Base-by-base conservation (phyloP, 2,329 filamentous ascomycete genomes). In the Rhynchosporium secalis region DNA sequence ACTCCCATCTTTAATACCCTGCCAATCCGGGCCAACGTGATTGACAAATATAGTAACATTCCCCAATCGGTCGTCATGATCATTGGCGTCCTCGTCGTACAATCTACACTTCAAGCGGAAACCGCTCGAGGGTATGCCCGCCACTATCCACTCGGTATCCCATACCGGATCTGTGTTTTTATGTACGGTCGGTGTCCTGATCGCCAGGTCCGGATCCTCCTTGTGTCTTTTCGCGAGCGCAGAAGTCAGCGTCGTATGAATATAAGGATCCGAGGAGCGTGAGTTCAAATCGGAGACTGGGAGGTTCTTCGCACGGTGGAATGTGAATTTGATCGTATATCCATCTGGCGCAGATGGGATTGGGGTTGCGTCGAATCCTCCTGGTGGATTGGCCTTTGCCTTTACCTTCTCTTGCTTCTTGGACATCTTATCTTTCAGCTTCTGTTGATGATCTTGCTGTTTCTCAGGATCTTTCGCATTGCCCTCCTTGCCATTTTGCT, bases 51-150 rank as follows among this genome's bases (percentile, higher is more conserved):
- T 79, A 52, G 92, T 92, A 3, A 91, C 91, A 72, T 95, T 96
- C 10, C 94, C 94, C 26, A 98, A 81, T 31, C 91, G 83, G 76
- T 98, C 94, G 72, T 98, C 90, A 67, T 89, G 86, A 73, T 97
- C 91, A 1, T 88, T 85, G 40, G 87, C 86, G 76, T 98, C 94
- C 75, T 98, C 94, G 72, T 98, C 94, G 76, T 93, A 96, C 20
- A 98, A 77, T 58, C 91, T 84, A 65, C 91, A 92, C 74, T 96
- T 96, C 69, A 98, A 81, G 61, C 82, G 83, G 77, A 96, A 96
- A 3, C 93, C 93, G 0, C 83, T 85, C 0, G 87, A 79, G 0
- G 94, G 93, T 1, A 97, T 83, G 69, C 96, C 96, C 64, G 91
- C 91, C 29, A 98, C 88, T 28, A 92, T 82, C 94, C 94, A 98